Evolutionary conservation across 2,329 filamentous ascomycete genomes (phyloP), one percentile per base, ranked within the genome.

Genomic region (Epichloe sibirici): DNA sequence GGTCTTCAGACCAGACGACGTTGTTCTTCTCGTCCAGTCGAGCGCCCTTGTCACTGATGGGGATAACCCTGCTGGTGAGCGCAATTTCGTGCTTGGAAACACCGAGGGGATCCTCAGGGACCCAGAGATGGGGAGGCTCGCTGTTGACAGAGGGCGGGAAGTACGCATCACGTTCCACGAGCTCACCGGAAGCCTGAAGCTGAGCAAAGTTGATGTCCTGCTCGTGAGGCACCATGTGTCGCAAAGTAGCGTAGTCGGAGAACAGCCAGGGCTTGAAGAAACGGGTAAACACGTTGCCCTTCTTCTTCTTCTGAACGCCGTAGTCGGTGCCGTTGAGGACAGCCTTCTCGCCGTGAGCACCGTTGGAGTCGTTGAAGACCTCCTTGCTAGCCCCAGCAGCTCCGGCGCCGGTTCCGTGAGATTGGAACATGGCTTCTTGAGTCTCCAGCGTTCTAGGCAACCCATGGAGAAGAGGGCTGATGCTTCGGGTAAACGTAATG

Each of bases 201-300:
- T 77, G 54, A 3, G 52, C 70, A 0, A 72, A 59, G 28, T 72
- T 67, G 9, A 71, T 57, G 8, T 68, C 62, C 37, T 77, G 68
- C 45, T 76, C 73, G 37, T 75, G 72, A 0, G 88, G 88, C 0
- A 93, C 81, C 13, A 91, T 73, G 45, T 77, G 76, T 49, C 87
- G 85, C 62, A 94, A 75, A 3, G 81, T 76, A 15, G 74, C 69
- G 66, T 93, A 94, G 68, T 88, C 81, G 56, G 79, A 73, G 64
- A 88, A 87, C 53, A 81, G 71, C 75, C 91, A 88, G 0, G 90
- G 90, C 65, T 86, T 85, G 53, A 95, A 69, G 72, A 81, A 88
- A 58, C 75, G 78, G 54, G 67, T 62, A 53, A 83, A 62, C 51
- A 82, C 63, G 61, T 77, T 76, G 44, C 74, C 74, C 62, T 77